Conservation (phyloP, 495 filamentous ascomycete species). For the Xylaria sp. region DNA sequence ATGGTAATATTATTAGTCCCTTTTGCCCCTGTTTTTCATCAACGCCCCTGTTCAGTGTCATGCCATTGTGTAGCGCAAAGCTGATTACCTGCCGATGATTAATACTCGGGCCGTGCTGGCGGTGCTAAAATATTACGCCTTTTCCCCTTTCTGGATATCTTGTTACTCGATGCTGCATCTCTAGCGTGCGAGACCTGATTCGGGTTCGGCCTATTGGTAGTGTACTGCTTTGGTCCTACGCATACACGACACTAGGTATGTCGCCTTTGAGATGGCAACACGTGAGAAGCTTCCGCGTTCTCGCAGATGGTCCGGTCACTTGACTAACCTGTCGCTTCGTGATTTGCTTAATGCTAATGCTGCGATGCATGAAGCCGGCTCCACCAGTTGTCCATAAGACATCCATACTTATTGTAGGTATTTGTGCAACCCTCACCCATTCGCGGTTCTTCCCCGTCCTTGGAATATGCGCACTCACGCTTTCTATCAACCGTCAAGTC, state of each 20-base stretch:
- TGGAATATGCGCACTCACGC: background rate
- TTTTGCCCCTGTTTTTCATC: constrained; percentile 8
- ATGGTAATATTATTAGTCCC: constrained; percentile 11
- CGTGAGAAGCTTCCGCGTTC: constrained; percentile 21
- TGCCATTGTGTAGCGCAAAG: constrained; percentile 10
- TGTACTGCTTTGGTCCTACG: background rate
- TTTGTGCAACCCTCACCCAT: constrained; percentile 13
- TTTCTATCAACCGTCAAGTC: background rate
- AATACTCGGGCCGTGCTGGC: constrained; percentile 32
- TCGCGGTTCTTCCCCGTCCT: background rate
- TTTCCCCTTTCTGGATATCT: constrained; percentile 16
- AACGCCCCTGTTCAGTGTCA: background rate
- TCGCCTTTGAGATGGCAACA: constrained; percentile 21
- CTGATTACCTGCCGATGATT: constrained; percentile 40
- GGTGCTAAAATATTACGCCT: constrained; percentile 18
- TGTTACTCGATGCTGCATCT: background rate
- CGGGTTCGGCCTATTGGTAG: background rate
- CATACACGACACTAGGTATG: background rate
- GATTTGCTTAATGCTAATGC: constrained; percentile 26
- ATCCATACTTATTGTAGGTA: no score
- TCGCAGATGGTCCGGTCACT: constrained; percentile 26
- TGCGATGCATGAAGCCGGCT: constrained; percentile 26
- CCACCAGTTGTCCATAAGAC: constrained; percentile 18
- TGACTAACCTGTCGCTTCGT: constrained; percentile 18
- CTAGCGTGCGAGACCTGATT: background rate